phyloP scores from a whole-genome alignment of 768 basidiomycete species.

The Auricularia sp. region DNA sequence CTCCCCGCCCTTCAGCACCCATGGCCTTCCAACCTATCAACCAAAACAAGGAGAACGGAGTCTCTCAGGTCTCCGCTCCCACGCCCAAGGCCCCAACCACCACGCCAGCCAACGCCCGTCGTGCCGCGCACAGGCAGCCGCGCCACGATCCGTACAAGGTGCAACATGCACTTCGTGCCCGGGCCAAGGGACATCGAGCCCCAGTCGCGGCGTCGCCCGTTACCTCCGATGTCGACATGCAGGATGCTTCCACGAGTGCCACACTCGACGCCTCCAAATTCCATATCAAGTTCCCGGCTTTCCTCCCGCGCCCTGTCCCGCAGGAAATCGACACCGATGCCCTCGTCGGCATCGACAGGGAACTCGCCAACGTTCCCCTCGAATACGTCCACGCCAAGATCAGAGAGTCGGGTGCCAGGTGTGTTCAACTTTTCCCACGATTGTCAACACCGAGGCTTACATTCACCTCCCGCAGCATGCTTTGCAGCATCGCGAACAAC shows the following conservation, averaged over 20 bases:
- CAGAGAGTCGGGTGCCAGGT: conserved; percentile 35
- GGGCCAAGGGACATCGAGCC: background rate
- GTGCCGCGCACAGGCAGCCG: too few relatives aligned
- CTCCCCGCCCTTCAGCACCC: too few relatives aligned
- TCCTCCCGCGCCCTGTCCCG: conserved; percentile 51
- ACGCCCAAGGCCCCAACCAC: too few relatives aligned
- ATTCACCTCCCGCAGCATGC: conserved; percentile 8
- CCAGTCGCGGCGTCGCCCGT: background rate
- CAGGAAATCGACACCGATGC: conserved; percentile 46
- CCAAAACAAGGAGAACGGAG: too few relatives aligned
- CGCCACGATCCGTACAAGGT: background rate
- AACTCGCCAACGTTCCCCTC: conserved; percentile 41
- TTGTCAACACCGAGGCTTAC: background rate
- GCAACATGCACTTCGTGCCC: background rate
- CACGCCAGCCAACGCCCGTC: too few relatives aligned
- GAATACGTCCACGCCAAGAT: conserved; percentile 53
- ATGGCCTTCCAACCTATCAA: too few relatives aligned
- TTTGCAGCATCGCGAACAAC: conserved; percentile 2
- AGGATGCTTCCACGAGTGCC: background rate
- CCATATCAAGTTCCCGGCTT: conserved; percentile 45
- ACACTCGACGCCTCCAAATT: too few relatives aligned
- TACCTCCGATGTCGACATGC: conserved; percentile 3
- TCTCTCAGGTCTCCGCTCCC: too few relatives aligned
- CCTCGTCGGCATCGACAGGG: conserved; percentile 42
- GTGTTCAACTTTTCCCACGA: conserved; percentile 12